Conservation (phyloP, 495 filamentous ascomycete genomes). For the Xylaria longipes region DNA sequence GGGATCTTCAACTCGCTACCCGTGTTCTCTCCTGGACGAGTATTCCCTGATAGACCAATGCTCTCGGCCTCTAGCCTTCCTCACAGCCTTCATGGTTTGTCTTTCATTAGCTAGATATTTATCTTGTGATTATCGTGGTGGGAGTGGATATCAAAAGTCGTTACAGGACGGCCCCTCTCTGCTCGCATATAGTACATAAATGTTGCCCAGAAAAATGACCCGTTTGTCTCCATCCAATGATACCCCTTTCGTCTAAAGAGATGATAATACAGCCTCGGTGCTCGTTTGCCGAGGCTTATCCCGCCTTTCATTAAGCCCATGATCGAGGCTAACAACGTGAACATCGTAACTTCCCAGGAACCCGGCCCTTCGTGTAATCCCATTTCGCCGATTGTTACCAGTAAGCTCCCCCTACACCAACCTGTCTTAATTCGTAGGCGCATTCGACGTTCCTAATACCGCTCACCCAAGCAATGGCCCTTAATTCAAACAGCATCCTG, state of each 20-base stretch:
- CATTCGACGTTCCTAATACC: neutral
- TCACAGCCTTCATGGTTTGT: neutral
- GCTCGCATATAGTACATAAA: constrained; percentile 7
- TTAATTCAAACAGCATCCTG: neutral
- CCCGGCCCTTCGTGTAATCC: neutral
- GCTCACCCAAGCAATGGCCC: neutral
- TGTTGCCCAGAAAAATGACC: neutral
- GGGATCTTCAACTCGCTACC: neutral
- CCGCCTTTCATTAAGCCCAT: constrained; percentile 1
- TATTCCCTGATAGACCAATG: neutral
- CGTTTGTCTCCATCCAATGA: neutral
- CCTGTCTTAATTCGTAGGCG: neutral
- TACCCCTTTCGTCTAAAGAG: neutral
- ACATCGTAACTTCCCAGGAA: neutral
- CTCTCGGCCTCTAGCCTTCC: neutral
- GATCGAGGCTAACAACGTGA: neutral
- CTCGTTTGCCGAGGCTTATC: constrained; percentile 12
- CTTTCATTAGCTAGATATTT: neutral
- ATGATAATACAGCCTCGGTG: constrained; percentile 13
- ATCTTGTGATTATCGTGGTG: constrained; percentile 1
- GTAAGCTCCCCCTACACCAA: neutral
- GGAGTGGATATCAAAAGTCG: constrained; percentile 23
- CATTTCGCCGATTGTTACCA: constrained; percentile 1
- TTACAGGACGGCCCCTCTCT: neutral
- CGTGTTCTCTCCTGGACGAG: neutral